These are phyloP conservation scores for Fusarium abutilonis DNA, from an alignment of 2,329 filamentous ascomycete species.

Conservation along the genomic window DNA sequence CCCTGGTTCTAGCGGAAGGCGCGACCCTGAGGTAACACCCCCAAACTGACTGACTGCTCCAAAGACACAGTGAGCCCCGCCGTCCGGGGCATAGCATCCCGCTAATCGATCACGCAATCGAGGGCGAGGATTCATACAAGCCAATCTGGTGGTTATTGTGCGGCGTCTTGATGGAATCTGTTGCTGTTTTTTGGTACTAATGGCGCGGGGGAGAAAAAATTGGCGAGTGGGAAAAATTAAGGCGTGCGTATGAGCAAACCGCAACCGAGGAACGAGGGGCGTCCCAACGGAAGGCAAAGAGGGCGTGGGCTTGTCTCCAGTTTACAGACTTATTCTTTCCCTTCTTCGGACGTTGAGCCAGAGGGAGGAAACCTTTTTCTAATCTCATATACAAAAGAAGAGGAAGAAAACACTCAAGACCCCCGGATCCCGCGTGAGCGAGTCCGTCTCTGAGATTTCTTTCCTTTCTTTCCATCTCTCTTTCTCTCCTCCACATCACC, in stretches of 20 bases:
- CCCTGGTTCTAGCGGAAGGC: slow-evolving; percentile 27
- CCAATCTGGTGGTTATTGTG: slow-evolving; percentile 32
- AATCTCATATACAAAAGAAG: slow-evolving; percentile 32
- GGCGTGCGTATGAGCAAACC: slow-evolving; percentile 37
- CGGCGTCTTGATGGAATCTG: slow-evolving; percentile 34
- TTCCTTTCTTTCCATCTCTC: slow-evolving; percentile 19
- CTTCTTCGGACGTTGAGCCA: slow-evolving; percentile 40
- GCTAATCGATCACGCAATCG: slow-evolving; percentile 49
- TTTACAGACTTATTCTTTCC: slow-evolving; percentile 36
- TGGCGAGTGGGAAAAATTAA: slow-evolving; percentile 38
- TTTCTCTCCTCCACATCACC: slow-evolving; percentile 4
- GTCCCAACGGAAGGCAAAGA: slow-evolving; percentile 18
- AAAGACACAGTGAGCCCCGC: slow-evolving; percentile 40
- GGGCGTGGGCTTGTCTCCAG: slow-evolving; percentile 32
- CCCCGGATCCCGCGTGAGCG: slow-evolving; percentile 42
- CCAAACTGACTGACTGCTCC: slow-evolving; percentile 15
- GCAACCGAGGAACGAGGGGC: slow-evolving; percentile 39
- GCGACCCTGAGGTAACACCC: slow-evolving; percentile 38
- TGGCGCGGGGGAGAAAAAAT: slow-evolving; percentile 45
- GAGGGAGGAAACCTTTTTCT: slow-evolving; percentile 45
- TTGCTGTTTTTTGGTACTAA: slow-evolving; percentile 27
- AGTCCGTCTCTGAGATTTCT: slow-evolving; percentile 36
- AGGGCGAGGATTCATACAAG: slow-evolving; percentile 46
- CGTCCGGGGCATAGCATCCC: slow-evolving; percentile 46
- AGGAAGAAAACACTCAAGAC: slow-evolving; percentile 39